Conservation (phyloP, 352 stramenopile species). For the Pythium guiyangense region DNA sequence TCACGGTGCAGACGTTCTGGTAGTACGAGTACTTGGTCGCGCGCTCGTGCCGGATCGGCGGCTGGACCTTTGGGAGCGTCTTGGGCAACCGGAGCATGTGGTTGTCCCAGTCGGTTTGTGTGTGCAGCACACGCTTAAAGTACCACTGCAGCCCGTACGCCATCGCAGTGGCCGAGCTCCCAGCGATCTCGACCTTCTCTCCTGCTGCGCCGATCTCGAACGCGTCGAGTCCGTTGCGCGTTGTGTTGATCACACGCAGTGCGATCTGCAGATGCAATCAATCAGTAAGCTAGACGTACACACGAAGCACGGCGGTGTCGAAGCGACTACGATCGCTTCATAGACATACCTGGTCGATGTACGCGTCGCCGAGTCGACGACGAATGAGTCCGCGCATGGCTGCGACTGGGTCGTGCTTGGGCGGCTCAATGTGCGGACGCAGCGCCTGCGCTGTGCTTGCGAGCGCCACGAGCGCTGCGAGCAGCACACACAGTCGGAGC, state of each 20-base stretch:
- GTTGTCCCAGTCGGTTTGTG: constrained; percentile 81
- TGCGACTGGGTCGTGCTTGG: constrained; percentile 39
- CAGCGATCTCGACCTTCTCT: constrained; percentile 50
- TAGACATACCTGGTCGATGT: constrained; percentile 51
- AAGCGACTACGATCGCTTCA: too few species aligned
- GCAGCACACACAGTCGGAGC: constrained; percentile 16
- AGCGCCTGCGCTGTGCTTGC: constrained; percentile 12
- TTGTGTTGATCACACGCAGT: constrained; percentile 37
- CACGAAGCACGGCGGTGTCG: too few species aligned
- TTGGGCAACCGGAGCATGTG: constrained; percentile 58
- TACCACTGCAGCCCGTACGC: constrained; percentile 76
- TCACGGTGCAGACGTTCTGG: constrained; percentile 91
- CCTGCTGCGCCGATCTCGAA: constrained; percentile 46
- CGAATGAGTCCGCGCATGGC: constrained; percentile 52
- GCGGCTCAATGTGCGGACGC: constrained; percentile 20
- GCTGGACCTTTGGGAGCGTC: constrained; percentile 37
- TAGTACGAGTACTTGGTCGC: constrained; percentile 85
- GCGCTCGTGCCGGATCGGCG: constrained; percentile 40
- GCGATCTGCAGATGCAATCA: constrained; percentile 26
- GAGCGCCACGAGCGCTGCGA: constrained; percentile 10
- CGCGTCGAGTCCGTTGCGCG: constrained; percentile 45
- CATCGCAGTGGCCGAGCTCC: constrained; percentile 55
- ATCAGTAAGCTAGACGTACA: background rate
- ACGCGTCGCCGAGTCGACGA: constrained; percentile 43
- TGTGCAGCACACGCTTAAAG: constrained; percentile 63